Conservation (phyloP, 2,329 filamentous ascomycete genomes). For the Emmonsia crescens region DNA sequence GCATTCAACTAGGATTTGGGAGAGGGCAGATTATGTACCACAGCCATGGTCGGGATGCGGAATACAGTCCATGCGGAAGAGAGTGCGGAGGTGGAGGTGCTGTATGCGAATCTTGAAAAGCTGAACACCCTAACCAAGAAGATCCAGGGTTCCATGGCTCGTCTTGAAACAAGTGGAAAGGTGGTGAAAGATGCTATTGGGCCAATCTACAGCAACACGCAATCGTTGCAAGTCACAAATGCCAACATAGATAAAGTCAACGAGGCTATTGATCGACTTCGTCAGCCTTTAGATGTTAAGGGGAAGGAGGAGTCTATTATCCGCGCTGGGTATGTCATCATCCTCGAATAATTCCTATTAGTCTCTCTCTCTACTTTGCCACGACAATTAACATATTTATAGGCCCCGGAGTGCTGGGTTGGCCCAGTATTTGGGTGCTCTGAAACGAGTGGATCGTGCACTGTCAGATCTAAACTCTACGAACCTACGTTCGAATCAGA, state of each 20-base stretch:
- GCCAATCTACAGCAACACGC: conserved; percentile 85
- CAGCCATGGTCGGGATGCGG: conserved; percentile 43
- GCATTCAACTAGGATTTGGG: neutral
- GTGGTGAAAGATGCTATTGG: conserved; percentile 86
- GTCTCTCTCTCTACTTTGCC: neutral
- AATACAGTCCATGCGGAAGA: conserved; percentile 53
- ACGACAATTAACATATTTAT: conserved; percentile 6
- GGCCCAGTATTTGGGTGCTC: conserved; percentile 72
- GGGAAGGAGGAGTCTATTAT: conserved; percentile 88
- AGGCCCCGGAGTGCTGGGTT: conserved; percentile 73
- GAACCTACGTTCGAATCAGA: conserved; percentile 86
- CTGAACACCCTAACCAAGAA: conserved; percentile 89
- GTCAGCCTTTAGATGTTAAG: conserved; percentile 85
- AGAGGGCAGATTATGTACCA: neutral
- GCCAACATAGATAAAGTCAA: conserved; percentile 81
- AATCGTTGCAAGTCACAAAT: conserved; percentile 75
- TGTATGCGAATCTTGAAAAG: conserved; percentile 69
- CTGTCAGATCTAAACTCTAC: conserved; percentile 73
- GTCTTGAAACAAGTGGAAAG: conserved; percentile 78
- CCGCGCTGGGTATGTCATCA: conserved; percentile 52
- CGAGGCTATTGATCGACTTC: conserved; percentile 74
- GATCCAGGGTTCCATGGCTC: conserved; percentile 75
- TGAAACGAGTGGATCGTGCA: conserved; percentile 81
- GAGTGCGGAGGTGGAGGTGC: conserved; percentile 56
- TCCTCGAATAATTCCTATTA: neutral